These are phyloP conservation scores for Batrachochytrium dendrobatidis DNA, from an alignment of 371 early-diverging fungal species.

Conservation along the genomic window DNA sequence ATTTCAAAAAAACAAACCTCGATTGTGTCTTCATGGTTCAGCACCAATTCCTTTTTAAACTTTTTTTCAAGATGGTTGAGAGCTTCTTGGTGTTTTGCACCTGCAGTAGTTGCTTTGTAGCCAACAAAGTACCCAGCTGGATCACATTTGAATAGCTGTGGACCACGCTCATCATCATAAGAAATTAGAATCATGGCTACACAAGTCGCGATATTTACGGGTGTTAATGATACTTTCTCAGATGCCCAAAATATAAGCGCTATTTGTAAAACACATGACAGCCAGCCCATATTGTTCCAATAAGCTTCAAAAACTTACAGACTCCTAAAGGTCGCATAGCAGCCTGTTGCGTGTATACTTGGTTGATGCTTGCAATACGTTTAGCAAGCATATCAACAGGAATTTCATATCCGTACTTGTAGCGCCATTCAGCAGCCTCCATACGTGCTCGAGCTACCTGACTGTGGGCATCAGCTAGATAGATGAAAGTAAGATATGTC, in stretches of 20 bases:
- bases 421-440: conserved; percentile 96
- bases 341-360: conserved; percentile 98
- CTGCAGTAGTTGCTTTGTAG: conserved; percentile 92
- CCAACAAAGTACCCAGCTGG: conserved; percentile 97
- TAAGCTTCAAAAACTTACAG: conserved; percentile 52
- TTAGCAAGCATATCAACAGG: conserved; percentile 94
- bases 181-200: conserved; percentile 94
- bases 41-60: conserved; percentile 77
- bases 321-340: conserved; percentile 97
- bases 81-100: conserved; percentile 96
- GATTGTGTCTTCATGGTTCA: conserved; percentile 79
- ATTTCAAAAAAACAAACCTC: conserved; percentile 53
- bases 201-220: background rate
- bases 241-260: background rate
- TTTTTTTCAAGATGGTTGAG: conserved; percentile 95
- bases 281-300: too few relatives aligned
- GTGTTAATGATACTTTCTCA: background rate
- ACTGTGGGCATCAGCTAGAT: conserved; percentile 81
- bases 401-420: conserved; percentile 97
- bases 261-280: background rate
- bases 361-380: conserved; percentile 94
- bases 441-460: conserved; percentile 87
- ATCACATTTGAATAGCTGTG: conserved; percentile 94
- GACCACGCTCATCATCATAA: conserved; percentile 90
- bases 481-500: background rate